These are phyloP conservation scores for Boletellus ananiceps DNA, from an alignment of 768 basidiomycete species.

Conservation along the genomic window DNA sequence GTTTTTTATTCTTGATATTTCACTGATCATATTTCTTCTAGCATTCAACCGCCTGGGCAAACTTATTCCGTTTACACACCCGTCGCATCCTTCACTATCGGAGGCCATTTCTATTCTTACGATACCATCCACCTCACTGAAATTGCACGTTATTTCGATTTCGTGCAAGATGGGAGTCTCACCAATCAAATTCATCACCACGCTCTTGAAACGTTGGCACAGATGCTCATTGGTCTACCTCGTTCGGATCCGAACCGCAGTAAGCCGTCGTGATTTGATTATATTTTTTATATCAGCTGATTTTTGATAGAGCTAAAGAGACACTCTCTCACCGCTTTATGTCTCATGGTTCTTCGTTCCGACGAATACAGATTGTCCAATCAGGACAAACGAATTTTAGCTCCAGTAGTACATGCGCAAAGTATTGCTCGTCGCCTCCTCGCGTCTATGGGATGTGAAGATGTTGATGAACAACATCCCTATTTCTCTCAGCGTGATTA, in stretches of 20 bases:
- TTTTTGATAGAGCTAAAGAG: background rate
- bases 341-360: background rate
- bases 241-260: background rate
- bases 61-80: background rate
- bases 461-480: too few relatives aligned
- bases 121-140: background rate
- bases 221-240: background rate
- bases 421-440: too few relatives aligned
- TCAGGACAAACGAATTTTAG: background rate
- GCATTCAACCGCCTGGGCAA: background rate
- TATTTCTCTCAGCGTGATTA: too few relatives aligned
- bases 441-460: too few relatives aligned
- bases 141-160: background rate
- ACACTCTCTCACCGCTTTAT: background rate
- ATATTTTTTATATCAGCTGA: background rate
- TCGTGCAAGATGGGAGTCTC: background rate
- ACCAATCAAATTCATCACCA: background rate
- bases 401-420: too few relatives aligned
- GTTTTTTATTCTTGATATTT: background rate
- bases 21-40: background rate
- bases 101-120: background rate
- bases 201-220: background rate
- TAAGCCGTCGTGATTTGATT: background rate
- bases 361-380: background rate
- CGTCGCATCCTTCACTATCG: background rate